These are phyloP conservation scores for Entomortierella beljakovae DNA, from an alignment of 192 early-diverging fungal genomes.

Conservation along the genomic window DNA sequence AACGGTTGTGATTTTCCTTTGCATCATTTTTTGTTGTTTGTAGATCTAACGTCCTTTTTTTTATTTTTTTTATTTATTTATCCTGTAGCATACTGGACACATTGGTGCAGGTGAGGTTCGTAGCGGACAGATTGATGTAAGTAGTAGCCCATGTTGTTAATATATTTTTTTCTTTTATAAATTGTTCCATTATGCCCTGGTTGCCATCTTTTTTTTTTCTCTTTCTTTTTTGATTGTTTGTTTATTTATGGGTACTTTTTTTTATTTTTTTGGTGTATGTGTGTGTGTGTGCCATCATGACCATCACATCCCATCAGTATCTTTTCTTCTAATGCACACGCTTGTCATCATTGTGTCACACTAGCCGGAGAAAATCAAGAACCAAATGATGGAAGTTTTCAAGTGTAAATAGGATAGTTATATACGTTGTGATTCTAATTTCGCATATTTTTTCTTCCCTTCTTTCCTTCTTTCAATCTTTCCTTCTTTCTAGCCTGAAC, in stretches of 20 bases:
- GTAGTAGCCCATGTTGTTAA: too few species aligned
- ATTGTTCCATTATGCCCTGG: constrained; percentile 10
- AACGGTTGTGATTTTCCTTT: too few species aligned
- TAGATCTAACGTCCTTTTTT: constrained; percentile 1
- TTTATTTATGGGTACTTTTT: too few species aligned
- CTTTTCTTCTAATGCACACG: too few species aligned
- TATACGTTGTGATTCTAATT: background rate
- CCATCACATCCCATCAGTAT: too few species aligned
- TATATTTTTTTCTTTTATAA: background rate
- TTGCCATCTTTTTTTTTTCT: background rate
- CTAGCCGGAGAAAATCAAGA: constrained; percentile 51
- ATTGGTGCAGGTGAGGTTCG: constrained; percentile 57
- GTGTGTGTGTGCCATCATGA: too few species aligned
- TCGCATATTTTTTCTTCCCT: background rate
- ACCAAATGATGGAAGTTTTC: constrained; percentile 52
- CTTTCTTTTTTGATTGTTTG: too few species aligned
- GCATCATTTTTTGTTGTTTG: too few species aligned
- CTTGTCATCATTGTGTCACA: too few species aligned
- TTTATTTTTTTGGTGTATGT: too few species aligned
- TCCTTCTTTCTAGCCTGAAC: background rate
- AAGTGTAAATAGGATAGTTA: too few species aligned
- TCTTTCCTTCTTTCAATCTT: too few species aligned
- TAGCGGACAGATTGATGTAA: constrained; percentile 54
- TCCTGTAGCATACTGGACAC: constrained; percentile 54
- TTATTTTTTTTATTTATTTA: constrained; percentile 10